A percentile compares a stretch with the other conserved stretches of the same genome.
Evolutionary conservation across 306 rosid genomes (phyloP).

Genomic region (Hippophae tibetana): DNA sequence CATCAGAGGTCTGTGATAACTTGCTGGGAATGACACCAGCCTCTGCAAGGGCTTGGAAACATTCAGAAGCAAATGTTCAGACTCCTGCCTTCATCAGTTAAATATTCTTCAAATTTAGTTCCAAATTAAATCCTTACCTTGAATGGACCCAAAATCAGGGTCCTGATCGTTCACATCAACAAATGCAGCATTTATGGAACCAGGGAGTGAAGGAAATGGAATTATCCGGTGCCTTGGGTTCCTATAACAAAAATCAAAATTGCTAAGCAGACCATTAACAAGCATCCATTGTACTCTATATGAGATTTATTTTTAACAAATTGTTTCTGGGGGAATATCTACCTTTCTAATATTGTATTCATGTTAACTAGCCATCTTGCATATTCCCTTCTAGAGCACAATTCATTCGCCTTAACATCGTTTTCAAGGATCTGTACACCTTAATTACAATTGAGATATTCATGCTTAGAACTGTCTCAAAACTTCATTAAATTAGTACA

Average conservation of each 20-base stretch:
- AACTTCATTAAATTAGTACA: conserved; percentile 6
- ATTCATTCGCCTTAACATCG: conserved; percentile 56
- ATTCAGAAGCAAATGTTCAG: conserved; percentile 23
- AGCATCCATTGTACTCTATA: background rate
- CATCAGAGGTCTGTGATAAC: conserved; percentile 34
- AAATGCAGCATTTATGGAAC: conserved; percentile 55
- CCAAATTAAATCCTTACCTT: conserved; percentile 41
- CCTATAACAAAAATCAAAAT: conserved; percentile 38
- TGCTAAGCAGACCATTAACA: conserved; percentile 9
- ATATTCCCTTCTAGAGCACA: conserved; percentile 90
- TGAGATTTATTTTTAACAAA: conserved; percentile 8
- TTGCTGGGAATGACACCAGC: conserved; percentile 81
- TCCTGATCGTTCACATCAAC: conserved; percentile 49
- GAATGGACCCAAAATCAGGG: conserved; percentile 62
- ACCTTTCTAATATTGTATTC: conserved; percentile 72
- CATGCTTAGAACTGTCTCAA: conserved; percentile 27
- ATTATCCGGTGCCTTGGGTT: conserved; percentile 48
- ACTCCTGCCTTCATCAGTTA: conserved; percentile 7
- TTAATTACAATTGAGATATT: conserved; percentile 29
- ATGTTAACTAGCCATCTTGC: conserved; percentile 76
- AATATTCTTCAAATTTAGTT: conserved; percentile 3
- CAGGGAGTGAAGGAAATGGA: conserved; percentile 50
- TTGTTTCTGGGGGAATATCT: conserved; percentile 12
- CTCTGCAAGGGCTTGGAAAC: conserved; percentile 66
- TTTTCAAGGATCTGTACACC: conserved; percentile 77